Conservation (phyloP, 352 stramenopile genomes). For the Phytophthora pini region DNA sequence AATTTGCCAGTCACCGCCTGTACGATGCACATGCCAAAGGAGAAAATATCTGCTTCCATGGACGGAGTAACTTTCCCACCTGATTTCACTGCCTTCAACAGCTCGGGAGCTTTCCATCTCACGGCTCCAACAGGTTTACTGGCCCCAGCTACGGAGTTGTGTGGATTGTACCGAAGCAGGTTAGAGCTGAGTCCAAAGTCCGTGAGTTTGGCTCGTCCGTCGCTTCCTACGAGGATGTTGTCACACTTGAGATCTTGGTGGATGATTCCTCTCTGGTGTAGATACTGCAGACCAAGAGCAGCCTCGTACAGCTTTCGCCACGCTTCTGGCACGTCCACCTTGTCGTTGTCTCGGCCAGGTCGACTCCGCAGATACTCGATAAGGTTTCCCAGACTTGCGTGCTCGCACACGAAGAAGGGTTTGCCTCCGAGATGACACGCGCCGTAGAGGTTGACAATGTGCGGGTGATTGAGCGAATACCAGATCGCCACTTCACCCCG, state of each 20-base stretch:
- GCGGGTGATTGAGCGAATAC: constrained; percentile 36
- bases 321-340: background rate
- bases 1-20: constrained; percentile 5
- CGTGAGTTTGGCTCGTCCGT: constrained; percentile 35
- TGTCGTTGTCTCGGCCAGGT: too few relatives aligned
- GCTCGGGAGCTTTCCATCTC: constrained; percentile 6
- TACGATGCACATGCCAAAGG: constrained; percentile 17
- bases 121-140: background rate
- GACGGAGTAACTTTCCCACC: background rate
- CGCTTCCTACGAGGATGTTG: constrained; percentile 40
- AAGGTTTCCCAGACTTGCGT: constrained; percentile 19
- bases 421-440: constrained; percentile 30
- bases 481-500: constrained; percentile 30
- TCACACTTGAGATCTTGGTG: constrained; percentile 40
- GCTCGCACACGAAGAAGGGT: constrained; percentile 39
- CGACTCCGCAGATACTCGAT: constrained; percentile 19
- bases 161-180: background rate
- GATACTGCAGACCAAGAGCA: constrained; percentile 32
- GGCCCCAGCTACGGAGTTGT: too few relatives aligned
- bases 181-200: constrained; percentile 33
- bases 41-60: constrained; percentile 13
- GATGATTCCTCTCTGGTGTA: constrained; percentile 30
- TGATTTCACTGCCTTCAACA: background rate
- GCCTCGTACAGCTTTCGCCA: constrained; percentile 36
- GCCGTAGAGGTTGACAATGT: constrained; percentile 43